A percentile compares a stretch with the other conserved stretches of the same genome.
These are phyloP conservation scores for Sisymbrium irio DNA, from an alignment of 345 rosid genomes.

Conservation along the genomic window DNA sequence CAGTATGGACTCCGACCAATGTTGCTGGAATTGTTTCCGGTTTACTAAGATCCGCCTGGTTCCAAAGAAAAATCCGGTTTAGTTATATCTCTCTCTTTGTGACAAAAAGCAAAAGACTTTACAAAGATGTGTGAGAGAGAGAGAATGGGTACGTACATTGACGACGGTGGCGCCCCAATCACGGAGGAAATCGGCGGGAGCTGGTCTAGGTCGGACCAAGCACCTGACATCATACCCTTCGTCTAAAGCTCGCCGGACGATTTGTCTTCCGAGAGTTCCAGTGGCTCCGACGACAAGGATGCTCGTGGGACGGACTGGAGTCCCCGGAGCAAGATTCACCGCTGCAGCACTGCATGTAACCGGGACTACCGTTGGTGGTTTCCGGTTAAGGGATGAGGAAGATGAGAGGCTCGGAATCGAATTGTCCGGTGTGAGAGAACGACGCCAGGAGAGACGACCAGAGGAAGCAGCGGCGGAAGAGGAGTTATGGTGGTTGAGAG, in stretches of 20 bases:
- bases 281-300: constrained; percentile 88
- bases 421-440: constrained; percentile 36
- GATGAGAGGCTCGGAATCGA: constrained; percentile 3
- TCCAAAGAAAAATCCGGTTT: constrained; percentile 12
- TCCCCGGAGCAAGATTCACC: constrained; percentile 74
- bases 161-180: constrained; percentile 98
- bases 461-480: constrained; percentile 17
- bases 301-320: constrained; percentile 74
- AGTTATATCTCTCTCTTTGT: background rate
- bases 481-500: constrained; percentile 23
- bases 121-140: no score
- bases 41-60: constrained; percentile 91
- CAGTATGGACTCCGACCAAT: constrained; percentile 84
- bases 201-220: constrained; percentile 88
- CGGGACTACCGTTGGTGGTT: constrained; percentile 22
- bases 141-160: constrained; percentile 48
- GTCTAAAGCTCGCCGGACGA: constrained; percentile 85
- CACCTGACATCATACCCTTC: constrained; percentile 93
- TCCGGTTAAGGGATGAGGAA: constrained; percentile 27
- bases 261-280: constrained; percentile 87
- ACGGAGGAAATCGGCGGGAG: constrained; percentile 91
- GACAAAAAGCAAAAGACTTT: background rate
- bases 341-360: constrained; percentile 46
- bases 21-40: constrained; percentile 95
- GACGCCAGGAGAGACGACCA: constrained; percentile 38